These are phyloP conservation scores for Phaeosphaeriaceae sp. DNA, from an alignment of 2,329 filamentous ascomycete species.

Conservation along the genomic window DNA sequence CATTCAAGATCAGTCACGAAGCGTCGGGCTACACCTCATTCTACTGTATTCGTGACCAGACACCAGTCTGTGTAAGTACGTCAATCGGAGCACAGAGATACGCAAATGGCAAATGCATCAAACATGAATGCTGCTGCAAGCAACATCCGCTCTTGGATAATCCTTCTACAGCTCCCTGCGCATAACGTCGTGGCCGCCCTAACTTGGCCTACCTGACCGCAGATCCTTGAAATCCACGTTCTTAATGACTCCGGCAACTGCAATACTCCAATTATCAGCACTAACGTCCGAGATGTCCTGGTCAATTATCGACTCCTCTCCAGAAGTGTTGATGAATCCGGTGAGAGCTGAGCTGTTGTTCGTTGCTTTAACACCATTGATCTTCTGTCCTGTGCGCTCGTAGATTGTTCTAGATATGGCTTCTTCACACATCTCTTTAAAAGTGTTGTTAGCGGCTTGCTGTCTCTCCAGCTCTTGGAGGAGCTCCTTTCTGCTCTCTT, in stretches of 20 bases:
- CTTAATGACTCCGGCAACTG: constrained; percentile 5
- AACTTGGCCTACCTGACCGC: background rate
- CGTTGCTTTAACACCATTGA: constrained; percentile 16
- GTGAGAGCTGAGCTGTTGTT: constrained; percentile 14
- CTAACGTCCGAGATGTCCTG: constrained; percentile 16
- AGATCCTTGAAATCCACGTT: background rate
- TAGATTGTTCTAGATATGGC: too few relatives aligned
- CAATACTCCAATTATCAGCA: constrained; percentile 9
- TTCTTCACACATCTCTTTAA: too few relatives aligned
- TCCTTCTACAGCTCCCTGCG: background rate
- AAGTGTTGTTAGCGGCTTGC: too few relatives aligned
- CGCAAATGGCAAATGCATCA: background rate
- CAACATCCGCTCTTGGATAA: background rate
- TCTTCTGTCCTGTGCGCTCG: too few relatives aligned
- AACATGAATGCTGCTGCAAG: background rate
- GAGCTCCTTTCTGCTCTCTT: too few relatives aligned
- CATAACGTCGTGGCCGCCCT: background rate
- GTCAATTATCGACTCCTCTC: constrained; percentile 11
- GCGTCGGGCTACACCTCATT: too few relatives aligned
- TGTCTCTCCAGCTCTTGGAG: too few relatives aligned
- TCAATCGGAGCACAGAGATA: too few relatives aligned
- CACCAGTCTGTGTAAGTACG: too few relatives aligned
- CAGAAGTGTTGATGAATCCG: constrained; percentile 18
- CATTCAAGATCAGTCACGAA: too few relatives aligned
- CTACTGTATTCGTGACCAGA: too few relatives aligned